A percentile compares a stretch with the other conserved stretches of the same genome.
These are phyloP conservation scores for Ustilago tritici DNA, from an alignment of 1,284 basidiomycete species.

Conservation along the genomic window DNA sequence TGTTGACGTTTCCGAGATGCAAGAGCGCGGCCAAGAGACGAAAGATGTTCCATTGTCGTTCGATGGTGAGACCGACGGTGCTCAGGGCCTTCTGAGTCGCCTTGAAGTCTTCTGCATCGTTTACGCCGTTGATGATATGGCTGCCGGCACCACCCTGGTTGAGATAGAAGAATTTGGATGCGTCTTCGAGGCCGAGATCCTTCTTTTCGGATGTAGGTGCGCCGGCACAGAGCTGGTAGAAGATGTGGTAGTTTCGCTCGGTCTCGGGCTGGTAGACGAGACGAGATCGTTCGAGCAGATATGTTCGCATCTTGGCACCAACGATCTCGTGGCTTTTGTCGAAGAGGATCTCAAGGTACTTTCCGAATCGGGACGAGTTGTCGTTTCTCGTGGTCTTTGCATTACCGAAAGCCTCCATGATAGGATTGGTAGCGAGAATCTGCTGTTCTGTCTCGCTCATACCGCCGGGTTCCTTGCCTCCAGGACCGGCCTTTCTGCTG, in stretches of 20 bases:
- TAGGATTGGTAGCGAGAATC: slow-evolving; percentile 97
- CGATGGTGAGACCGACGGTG: slow-evolving; percentile 95
- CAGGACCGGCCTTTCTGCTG: slow-evolving; percentile 55
- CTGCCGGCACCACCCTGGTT: slow-evolving; percentile 93
- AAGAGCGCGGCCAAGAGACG: slow-evolving; percentile 90
- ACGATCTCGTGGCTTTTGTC: slow-evolving; percentile 95
- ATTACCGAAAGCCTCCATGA: slow-evolving; percentile 98
- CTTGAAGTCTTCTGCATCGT: slow-evolving; percentile 95
- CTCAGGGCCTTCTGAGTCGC: slow-evolving; percentile 93
- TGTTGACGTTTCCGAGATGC: slow-evolving; percentile 95
- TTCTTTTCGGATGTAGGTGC: slow-evolving; percentile 94
- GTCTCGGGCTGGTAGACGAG: slow-evolving; percentile 93
- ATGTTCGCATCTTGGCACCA: slow-evolving; percentile 96
- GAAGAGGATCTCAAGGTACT: slow-evolving; percentile 99
- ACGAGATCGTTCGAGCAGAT: slow-evolving; percentile 94
- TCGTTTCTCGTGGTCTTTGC: slow-evolving; percentile 99
- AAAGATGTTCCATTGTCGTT: slow-evolving; percentile 98
- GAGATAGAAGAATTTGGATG: slow-evolving; percentile 86
- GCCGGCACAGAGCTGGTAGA: slow-evolving; percentile 98
- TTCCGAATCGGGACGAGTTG: slow-evolving; percentile 98
- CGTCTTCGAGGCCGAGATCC: slow-evolving; percentile 90
- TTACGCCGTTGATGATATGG: slow-evolving; percentile 84
- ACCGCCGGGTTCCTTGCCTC: slow-evolving; percentile 75
- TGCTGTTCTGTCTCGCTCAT: slow-evolving; percentile 95
- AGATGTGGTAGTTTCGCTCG: slow-evolving; percentile 99